Percentiles rank a stretch among this genome's conserved stretches.
Evolutionary conservation across 2,329 filamentous ascomycete genomes (phyloP).

Genomic region (Ceratocystis lukuohia): DNA sequence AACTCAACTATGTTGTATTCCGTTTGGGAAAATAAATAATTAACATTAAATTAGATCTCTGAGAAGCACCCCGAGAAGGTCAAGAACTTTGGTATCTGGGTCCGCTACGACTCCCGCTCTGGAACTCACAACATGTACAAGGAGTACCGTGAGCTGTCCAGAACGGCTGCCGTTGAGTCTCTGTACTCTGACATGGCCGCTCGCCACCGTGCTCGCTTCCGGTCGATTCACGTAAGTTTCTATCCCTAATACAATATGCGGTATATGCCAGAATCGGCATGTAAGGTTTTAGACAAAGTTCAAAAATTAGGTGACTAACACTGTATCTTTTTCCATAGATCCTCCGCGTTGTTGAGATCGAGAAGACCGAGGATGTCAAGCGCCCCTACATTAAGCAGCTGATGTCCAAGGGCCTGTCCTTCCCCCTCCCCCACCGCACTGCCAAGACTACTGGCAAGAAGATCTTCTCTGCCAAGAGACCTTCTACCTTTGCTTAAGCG

Average conservation of each 20-base stretch:
- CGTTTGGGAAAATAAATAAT: not conserved
- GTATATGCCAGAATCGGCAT: not conserved
- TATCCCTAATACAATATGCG: not conserved
- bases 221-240: slow-evolving; percentile 86
- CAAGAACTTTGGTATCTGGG: slow-evolving; percentile 99
- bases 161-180: slow-evolving; percentile 86
- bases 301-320: not conserved
- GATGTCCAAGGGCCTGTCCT: slow-evolving; percentile 84
- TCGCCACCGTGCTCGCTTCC: slow-evolving; percentile 90
- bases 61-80: slow-evolving; percentile 99
- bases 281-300: not conserved
- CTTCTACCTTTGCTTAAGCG: slow-evolving; percentile 91
- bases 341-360: slow-evolving; percentile 93
- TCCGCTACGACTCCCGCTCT: slow-evolving; percentile 99
- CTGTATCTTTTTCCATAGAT: slow-evolving; percentile 44
- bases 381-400: slow-evolving; percentile 99
- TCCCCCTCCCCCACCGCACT: slow-evolving; percentile 96
- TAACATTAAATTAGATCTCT: slow-evolving; percentile 51
- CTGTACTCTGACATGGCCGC: slow-evolving; percentile 99
- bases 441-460: slow-evolving; percentile 73
- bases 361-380: slow-evolving; percentile 89
- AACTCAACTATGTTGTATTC: not conserved
- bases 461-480: slow-evolving; percentile 84
- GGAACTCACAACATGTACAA: slow-evolving; percentile 99
- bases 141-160: slow-evolving; percentile 99